phyloP scores from a whole-genome alignment of 2,329 filamentous ascomycete species.

The Alternaria brassicae region DNA sequence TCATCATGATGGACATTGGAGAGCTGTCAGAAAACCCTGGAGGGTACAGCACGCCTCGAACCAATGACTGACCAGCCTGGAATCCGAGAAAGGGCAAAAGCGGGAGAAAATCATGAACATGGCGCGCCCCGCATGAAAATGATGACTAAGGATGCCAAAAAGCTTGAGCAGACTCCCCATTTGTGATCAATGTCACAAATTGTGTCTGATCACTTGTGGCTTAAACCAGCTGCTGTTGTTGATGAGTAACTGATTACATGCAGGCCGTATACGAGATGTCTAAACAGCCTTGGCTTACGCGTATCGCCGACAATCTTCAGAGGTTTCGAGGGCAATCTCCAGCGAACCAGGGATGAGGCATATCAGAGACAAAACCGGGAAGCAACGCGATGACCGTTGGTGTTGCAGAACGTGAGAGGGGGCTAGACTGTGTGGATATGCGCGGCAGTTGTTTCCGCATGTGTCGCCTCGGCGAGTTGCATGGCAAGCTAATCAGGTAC shows the following conservation, averaged over 20 bases:
- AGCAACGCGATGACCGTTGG: slow-evolving; percentile 8
- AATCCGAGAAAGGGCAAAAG: not conserved
- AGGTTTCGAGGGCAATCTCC: not conserved
- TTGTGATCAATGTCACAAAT: not conserved
- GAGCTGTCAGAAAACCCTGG: not conserved
- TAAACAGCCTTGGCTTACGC: not conserved
- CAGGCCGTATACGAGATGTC: not conserved
- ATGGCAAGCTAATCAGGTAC: not conserved
- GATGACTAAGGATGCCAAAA: slow-evolving; percentile 5
- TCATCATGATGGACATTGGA: slow-evolving; percentile 23
- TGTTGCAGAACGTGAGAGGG: not conserved
- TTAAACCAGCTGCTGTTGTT: not conserved
- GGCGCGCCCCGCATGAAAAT: not conserved
- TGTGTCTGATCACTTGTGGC: not conserved
- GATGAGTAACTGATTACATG: not conserved
- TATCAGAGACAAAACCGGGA: slow-evolving; percentile 1
- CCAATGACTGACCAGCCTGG: not conserved
- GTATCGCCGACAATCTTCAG: not conserved
- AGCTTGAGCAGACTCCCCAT: not conserved
- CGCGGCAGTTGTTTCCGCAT: slow-evolving; percentile 7
- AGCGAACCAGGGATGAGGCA: not conserved
- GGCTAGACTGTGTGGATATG: not conserved
- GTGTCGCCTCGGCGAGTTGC: slow-evolving; percentile 12
- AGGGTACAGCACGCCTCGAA: not conserved
- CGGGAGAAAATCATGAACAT: not conserved